Base-by-base conservation (phyloP, 2,329 filamentous ascomycete genomes). In the Pseudogymnoascus sp. region DNA sequence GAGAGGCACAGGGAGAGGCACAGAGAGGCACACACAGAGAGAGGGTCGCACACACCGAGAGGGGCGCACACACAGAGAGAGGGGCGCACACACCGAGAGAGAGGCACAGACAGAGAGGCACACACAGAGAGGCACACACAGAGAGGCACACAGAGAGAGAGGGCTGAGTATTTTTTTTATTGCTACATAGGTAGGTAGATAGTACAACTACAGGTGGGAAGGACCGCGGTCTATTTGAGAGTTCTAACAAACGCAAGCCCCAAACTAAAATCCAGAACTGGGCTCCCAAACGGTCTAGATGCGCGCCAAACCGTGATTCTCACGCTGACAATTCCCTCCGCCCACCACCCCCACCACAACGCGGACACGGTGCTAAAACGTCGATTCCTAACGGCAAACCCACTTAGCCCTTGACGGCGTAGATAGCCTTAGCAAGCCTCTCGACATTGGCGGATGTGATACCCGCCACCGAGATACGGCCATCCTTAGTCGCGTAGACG, bases 401-500 rank as follows among this genome's bases (percentile, higher is more conserved):
- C 42, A 25, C 12, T 64, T 81, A 86, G 73, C 87, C 87, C 76
- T 88, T 92, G 74, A 94, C 84, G 78, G 90, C 89, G 82, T 85
- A 91, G 77, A 94, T 93, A 72, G 88, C 82, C 81, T 93, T 87
- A 64, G 90, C 90, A 65, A 94, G 84, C 67, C 88, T 86, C 71
- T 86, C 86, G 64, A 93, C 89, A 72, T 93, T 93, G 69, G 81
- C 87, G 67, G 77, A 84, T 60, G 89, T 94, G 76, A 94, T 93
- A 69, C 90, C 90, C 52, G 90, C 90, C 61, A 94, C 89, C 55
- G 88, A 92, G 75, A 94, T 94, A 72, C 90, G 85, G 70, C 90
- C 90, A 73, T 94, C 89, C 82, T 91, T 94, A 77, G 94, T 97
- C 68, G 92, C 93, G 75, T 99, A 99, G 71, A 99, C 93, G 64